Evolutionary conservation across 257 asterid species (phyloP), one percentile per base, ranked within the genome.

Genomic region (Misopates orontium): DNA sequence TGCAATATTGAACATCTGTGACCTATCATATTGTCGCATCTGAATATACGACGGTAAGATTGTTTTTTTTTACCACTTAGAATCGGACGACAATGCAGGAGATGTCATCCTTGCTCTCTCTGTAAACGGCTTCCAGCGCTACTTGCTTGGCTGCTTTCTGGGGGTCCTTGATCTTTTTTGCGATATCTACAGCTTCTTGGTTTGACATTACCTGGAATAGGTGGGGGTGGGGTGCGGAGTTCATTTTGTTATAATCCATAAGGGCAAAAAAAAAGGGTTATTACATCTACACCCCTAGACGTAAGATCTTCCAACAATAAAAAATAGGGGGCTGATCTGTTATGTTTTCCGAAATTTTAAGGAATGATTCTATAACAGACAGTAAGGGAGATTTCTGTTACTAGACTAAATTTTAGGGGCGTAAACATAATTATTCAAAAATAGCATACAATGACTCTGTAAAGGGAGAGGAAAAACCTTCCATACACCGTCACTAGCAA

Each of bases 401-500:
- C 8, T 36, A 36, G 36, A 36, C 42, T 1, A 36, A 36, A 28
- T 28, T 36, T 36, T 36, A 36, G 42, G 42, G 10, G 8, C 42
- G 11, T 6, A 36, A 36, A 36, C 1, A 36, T 36, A 36, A 36
- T 36, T 36, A 36, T 36, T 36, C 42, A 45, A 21, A 31, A 64
- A 45, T 42, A 5, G 22, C 36, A 8, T 16, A 50, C 7, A 56
- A 39, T 11, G 53, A 20, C 19, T 22, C 36, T 22, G 42, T 4
- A 16, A 20, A 15, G 24, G 71, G 45, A 21, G 48, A 58, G 73
- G 40, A 49, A 3, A 16, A 32, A 84, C 98, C 98, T 91, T 91
- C 98, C 98, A 91, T 66, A 91, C 56, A 59, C 98, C 98, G 69
- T 91, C 98, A 51, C 98, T 91, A 10, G 98, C 98, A 51, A 91